These are phyloP conservation scores for Fusarium tuaranense DNA, from an alignment of 2,329 filamentous ascomycete species.

Conservation along the genomic window DNA sequence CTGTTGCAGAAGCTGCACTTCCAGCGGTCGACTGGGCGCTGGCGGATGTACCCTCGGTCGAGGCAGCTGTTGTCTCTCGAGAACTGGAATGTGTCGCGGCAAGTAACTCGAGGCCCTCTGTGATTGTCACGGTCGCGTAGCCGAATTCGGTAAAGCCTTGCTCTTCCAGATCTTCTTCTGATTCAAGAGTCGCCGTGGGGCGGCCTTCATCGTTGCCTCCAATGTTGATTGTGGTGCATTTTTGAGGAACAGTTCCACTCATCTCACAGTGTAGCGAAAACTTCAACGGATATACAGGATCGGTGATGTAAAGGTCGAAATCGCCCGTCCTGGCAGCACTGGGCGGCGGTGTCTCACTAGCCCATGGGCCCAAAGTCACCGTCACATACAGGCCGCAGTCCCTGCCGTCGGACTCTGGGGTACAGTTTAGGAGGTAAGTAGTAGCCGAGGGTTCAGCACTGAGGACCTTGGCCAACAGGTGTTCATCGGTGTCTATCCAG, in stretches of 20 bases:
- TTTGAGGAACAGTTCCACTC: conserved; percentile 3
- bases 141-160: neutral
- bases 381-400: conserved; percentile 10
- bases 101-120: conserved; percentile 13
- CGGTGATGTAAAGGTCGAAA: conserved; percentile 4
- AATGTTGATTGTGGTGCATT: conserved; percentile 12
- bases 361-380: conserved; percentile 21
- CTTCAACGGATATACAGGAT: neutral
- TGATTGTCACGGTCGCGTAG: conserved; percentile 17
- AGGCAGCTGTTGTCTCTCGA: neutral
- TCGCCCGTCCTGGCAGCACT: conserved; percentile 11
- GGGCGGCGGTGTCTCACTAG: conserved; percentile 15
- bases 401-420: neutral
- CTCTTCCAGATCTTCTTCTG: neutral
- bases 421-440: conserved; percentile 19
- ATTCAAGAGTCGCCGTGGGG: conserved; percentile 2
- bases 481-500: neutral
- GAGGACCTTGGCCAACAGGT: conserved; percentile 15
- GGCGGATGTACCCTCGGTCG: neutral
- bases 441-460: conserved; percentile 14
- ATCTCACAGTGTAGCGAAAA: conserved; percentile 10
- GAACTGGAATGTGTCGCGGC: neutral
- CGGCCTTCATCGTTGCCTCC: conserved; percentile 6
- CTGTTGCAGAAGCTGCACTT: neutral
- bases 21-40: neutral